A percentile compares a stretch with the other conserved stretches of the same genome.
Conservation (phyloP, 371 early-diverging fungal species). For the Coemansia sp. region DNA sequence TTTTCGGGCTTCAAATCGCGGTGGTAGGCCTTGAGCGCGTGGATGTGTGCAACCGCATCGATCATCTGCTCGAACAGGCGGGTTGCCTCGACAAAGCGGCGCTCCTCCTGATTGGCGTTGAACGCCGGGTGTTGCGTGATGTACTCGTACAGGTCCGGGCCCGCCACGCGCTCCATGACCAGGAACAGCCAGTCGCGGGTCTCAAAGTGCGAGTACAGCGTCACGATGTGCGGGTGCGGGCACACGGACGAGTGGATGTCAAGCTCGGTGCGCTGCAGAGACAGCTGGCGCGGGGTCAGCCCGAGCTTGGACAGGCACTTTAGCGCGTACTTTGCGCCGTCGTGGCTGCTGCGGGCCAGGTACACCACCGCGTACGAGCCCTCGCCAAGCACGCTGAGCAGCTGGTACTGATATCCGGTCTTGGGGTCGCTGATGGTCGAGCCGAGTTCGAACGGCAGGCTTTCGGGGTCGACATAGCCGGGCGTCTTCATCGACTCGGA, state of each 20-base stretch:
- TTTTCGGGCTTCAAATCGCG: conserved; percentile 94
- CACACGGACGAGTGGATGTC: conserved; percentile 63
- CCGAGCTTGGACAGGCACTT: conserved; percentile 64
- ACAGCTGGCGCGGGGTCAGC: conserved; percentile 58
- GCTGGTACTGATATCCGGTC: conserved; percentile 49
- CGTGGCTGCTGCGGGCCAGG: conserved; percentile 57
- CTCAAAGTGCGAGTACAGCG: conserved; percentile 68
- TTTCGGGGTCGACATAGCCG: conserved; percentile 52
- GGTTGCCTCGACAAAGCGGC: conserved; percentile 65
- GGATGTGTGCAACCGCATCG: conserved; percentile 78
- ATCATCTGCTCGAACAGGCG: conserved; percentile 79
- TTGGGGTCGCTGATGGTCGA: conserved; percentile 55
- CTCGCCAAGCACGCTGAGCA: conserved; percentile 63
- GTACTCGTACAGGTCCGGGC: conserved; percentile 78
- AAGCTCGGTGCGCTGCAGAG: conserved; percentile 62
- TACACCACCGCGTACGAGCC: conserved; percentile 75
- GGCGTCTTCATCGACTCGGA: conserved; percentile 54
- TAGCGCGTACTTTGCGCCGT: conserved; percentile 59
- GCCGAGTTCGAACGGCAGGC: conserved; percentile 57
- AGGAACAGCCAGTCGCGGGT: conserved; percentile 69
- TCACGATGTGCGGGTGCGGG: conserved; percentile 67
- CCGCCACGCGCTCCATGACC: conserved; percentile 75
- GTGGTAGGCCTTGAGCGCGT: conserved; percentile 76
- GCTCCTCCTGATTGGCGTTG: conserved; percentile 55
- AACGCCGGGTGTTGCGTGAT: conserved; percentile 64